These are phyloP conservation scores for Penstemon newberryi DNA, from an alignment of 257 asterid genomes.

Conservation along the genomic window DNA sequence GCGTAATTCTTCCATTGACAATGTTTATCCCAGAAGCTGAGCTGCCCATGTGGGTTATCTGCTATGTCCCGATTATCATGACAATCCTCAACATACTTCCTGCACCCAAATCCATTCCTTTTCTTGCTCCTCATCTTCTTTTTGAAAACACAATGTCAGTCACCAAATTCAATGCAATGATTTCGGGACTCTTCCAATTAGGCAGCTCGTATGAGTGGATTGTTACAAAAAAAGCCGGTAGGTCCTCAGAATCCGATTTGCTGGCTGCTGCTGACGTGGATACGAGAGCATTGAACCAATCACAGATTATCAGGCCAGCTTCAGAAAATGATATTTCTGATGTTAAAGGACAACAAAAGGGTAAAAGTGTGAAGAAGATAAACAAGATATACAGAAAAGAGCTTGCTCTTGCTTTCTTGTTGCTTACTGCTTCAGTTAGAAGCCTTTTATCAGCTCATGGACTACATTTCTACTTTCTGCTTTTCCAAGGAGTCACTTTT, in stretches of 20 bases:
- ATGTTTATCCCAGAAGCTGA: conserved; percentile 70
- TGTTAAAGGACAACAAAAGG: conserved; percentile 34
- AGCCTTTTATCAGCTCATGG: conserved; percentile 78
- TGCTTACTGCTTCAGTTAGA: conserved; percentile 62
- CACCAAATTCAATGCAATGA: conserved; percentile 73
- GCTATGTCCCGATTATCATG: conserved; percentile 62
- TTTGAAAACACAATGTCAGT: conserved; percentile 75
- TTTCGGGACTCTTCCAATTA: conserved; percentile 62
- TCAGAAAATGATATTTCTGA: conserved; percentile 45
- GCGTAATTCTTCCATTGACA: conserved; percentile 63
- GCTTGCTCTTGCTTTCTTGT: conserved; percentile 63
- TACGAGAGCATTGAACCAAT: conserved; percentile 27
- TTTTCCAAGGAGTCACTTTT: conserved; percentile 72
- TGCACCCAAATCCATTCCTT: conserved; percentile 61
- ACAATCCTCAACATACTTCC: conserved; percentile 60
- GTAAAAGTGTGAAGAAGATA: conserved; percentile 39
- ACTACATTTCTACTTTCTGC: conserved; percentile 74
- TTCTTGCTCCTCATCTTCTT: conserved; percentile 68
- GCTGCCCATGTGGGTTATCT: conserved; percentile 64
- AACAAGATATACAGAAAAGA: conserved; percentile 74
- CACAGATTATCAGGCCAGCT: conserved; percentile 38
- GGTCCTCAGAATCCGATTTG: conserved; percentile 61
- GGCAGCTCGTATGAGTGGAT: conserved; percentile 77
- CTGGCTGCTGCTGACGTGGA: conserved; percentile 45
- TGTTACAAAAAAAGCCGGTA: conserved; percentile 65